These are phyloP conservation scores for Coniella lustricola DNA, from an alignment of 2,329 filamentous ascomycete species.

Conservation along the genomic window DNA sequence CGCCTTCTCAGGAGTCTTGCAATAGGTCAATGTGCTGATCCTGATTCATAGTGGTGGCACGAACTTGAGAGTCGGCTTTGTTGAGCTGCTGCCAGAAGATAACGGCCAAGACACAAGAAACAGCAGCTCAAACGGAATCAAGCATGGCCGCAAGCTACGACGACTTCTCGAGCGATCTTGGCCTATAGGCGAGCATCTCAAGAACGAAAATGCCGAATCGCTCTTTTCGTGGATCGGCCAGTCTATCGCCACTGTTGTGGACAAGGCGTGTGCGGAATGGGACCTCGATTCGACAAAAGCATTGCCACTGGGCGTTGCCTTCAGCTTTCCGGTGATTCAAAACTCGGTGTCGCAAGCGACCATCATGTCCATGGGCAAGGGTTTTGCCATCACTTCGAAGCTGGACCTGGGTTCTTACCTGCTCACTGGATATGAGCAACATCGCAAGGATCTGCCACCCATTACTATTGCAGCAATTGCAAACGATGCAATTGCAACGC, in stretches of 20 bases:
- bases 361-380: conserved; percentile 64
- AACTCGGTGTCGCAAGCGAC: conserved; percentile 54
- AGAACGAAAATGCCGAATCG: conserved; percentile 65
- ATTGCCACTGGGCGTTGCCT: conserved; percentile 61
- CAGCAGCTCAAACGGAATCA: not conserved
- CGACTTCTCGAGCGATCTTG: conserved; percentile 62
- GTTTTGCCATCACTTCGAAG: conserved; percentile 55
- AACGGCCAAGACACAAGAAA: not conserved
- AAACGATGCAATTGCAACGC: conserved; percentile 74
- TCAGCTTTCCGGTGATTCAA: conserved; percentile 65
- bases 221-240: conserved; percentile 77
- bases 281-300: conserved; percentile 35
- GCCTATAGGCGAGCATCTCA: conserved; percentile 67
- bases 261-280: conserved; percentile 42
- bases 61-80: conserved; percentile 61
- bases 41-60: conserved; percentile 50
- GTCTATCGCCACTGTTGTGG: conserved; percentile 68
- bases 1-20: not conserved
- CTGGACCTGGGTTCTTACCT: conserved; percentile 55
- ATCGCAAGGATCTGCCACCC: conserved; percentile 46
- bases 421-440: conserved; percentile 48
- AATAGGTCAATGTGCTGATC: conserved; percentile 12
- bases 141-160: conserved; percentile 29
- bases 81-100: conserved; percentile 47
- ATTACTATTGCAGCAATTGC: conserved; percentile 70